phyloP scores from a whole-genome alignment of 2,329 filamentous ascomycete species.

The Endoconidiophora polonica region DNA sequence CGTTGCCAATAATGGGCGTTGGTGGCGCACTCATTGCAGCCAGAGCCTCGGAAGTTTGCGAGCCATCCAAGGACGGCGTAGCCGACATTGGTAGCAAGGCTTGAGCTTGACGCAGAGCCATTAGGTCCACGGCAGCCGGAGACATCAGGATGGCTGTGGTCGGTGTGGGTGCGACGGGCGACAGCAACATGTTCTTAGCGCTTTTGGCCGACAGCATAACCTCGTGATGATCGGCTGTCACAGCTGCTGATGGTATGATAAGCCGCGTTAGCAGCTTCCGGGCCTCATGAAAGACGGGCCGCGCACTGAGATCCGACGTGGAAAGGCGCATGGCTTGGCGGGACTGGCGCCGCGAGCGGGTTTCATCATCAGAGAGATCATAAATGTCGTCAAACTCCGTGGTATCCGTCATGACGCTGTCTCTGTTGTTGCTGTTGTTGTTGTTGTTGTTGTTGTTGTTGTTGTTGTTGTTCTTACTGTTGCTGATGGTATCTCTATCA shows the following conservation, averaged over 20 bases:
- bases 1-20: constrained; percentile 54
- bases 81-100: constrained; percentile 60
- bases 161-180: constrained; percentile 46
- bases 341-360: constrained; percentile 18
- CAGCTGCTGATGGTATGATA: constrained; percentile 30
- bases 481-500: too few relatives aligned
- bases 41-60: constrained; percentile 73
- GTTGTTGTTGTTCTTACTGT: not conserved
- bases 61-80: constrained; percentile 79
- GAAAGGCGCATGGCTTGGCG: not conserved
- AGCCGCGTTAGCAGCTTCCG: constrained; percentile 26
- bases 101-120: constrained; percentile 44
- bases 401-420: constrained; percentile 46
- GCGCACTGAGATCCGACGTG: not conserved
- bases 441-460: constrained; percentile 21
- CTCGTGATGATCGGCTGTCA: not conserved
- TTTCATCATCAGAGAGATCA: constrained; percentile 68
- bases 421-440: constrained; percentile 27
- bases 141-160: constrained; percentile 58
- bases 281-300: not conserved
- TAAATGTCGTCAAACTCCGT: constrained; percentile 79
- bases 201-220: constrained; percentile 15
- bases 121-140: constrained; percentile 54
- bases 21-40: constrained; percentile 68
- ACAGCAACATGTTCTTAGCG: constrained; percentile 30